Base-by-base conservation (phyloP, 345 rosid species). In the Reutealis trisperma region DNA sequence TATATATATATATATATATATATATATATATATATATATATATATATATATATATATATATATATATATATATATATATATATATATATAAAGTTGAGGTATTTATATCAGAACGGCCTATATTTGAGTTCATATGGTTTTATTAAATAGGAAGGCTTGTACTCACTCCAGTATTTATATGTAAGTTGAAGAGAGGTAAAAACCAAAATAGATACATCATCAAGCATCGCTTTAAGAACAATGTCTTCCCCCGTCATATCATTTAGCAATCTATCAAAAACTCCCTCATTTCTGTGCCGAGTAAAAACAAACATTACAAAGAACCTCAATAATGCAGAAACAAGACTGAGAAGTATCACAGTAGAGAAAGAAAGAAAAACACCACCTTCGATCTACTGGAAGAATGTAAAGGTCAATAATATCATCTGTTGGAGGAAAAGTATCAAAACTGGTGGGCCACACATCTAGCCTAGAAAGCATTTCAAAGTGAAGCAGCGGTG, bases 181-280 rank as follows among this genome's bases (percentile, higher is more conserved):
- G 68, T 55, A 44, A 61, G 42, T 22, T 61, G 76, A 24, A 41
- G 76, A 22, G 76, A 73, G 15, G 68, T 73, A 49, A 73, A 73
- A 7, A 73, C 21, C 58, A 73, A 47, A 42, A 73, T 41, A 1
- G 49, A 64, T 10, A 32, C 25, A 47, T 44, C 27, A 19, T 7
- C 44, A 24, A 61, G 2, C 11, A 63, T 15, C 30, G 69, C 44
- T 47, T 47, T 51, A 3, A 63, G 12, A 13, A 55, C 72, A 54
- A 55, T 34, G 30, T 42, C 72, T 24, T 75, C 4, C 4, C 18
- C 6, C 2, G 42, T 25, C 71, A 75, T 52, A 42, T 54, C 24
- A 55, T n/a, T 42, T 21, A 75, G 34, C 21, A 66, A 41, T 0
- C 58, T 18, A 6, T 66, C 54, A 24, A 52, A 75, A 52, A 15